phyloP scores from a whole-genome alignment of 2,329 filamentous ascomycete species.

The Ceratocystis colombiana region DNA sequence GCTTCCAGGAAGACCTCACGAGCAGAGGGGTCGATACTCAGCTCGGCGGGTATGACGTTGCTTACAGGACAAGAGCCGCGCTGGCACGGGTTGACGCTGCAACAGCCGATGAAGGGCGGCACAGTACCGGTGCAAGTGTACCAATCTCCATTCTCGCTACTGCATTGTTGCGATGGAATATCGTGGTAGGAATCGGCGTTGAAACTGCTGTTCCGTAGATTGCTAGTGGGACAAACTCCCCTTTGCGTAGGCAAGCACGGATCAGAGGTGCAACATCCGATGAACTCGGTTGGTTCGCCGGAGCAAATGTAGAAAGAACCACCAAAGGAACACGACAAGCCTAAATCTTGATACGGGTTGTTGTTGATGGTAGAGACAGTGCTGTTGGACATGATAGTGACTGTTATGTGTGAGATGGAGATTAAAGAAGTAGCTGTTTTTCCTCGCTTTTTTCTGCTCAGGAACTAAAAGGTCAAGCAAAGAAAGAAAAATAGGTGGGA shows the following conservation, averaged over 20 bases:
- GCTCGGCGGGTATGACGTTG: constrained; percentile 28
- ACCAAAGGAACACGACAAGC: constrained; percentile 31
- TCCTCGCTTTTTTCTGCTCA: background rate
- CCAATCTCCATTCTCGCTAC: constrained; percentile 29
- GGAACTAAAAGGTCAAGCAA: background rate
- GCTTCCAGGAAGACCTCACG: constrained; percentile 26
- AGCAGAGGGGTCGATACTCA: constrained; percentile 28
- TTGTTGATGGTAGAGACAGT: constrained; percentile 10
- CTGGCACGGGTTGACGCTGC: constrained; percentile 32
- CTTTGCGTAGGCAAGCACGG: constrained; percentile 31
- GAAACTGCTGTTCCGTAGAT: constrained; percentile 31
- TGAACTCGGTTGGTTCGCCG: constrained; percentile 31
- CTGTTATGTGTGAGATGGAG: background rate
- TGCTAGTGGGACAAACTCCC: constrained; percentile 32
- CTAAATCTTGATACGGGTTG: constrained; percentile 26
- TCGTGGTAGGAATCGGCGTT: constrained; percentile 27
- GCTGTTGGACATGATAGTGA: constrained; percentile 1
- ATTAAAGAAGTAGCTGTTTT: background rate
- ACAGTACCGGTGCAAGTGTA: constrained; percentile 31
- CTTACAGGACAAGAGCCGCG: constrained; percentile 28
- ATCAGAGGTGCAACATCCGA: constrained; percentile 36
- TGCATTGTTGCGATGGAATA: constrained; percentile 33
- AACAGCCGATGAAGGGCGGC: constrained; percentile 36
- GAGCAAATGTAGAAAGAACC: constrained; percentile 35
- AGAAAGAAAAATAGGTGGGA: background rate